These are phyloP conservation scores for Aplosporella prunicola DNA, from an alignment of 2,329 filamentous ascomycete species.

Conservation along the genomic window DNA sequence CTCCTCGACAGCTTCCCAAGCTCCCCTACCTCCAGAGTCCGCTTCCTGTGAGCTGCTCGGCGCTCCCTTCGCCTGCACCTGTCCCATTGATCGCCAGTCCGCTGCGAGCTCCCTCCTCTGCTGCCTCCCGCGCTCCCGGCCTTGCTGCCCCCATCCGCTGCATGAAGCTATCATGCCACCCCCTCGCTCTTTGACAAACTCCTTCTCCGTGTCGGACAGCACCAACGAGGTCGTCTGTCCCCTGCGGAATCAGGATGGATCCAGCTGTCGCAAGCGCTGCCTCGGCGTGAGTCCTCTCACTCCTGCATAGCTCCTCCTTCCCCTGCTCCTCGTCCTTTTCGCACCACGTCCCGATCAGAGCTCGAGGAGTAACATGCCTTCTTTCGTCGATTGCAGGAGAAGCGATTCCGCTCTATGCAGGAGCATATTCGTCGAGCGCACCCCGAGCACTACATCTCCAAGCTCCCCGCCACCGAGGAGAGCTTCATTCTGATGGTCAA, in stretches of 20 bases:
- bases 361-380: conserved; percentile 22
- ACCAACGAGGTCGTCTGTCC: conserved; percentile 97
- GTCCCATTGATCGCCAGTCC: conserved; percentile 1
- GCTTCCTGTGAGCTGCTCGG: not conserved
- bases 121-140: conserved; percentile 5
- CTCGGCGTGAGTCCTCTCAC: conserved; percentile 70
- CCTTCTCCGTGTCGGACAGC: conserved; percentile 83
- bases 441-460: conserved; percentile 93
- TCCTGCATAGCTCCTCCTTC: conserved; percentile 10
- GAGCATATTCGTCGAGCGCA: conserved; percentile 97
- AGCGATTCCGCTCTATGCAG: conserved; percentile 96
- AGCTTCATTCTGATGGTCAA: conserved; percentile 96
- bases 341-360: conserved; percentile 7
- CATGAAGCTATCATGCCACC: conserved; percentile 60
- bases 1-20: conserved; percentile 3
- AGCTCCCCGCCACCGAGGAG: conserved; percentile 95
- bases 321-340: conserved; percentile 12
- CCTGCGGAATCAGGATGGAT: conserved; percentile 89
- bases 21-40: not conserved
- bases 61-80: not conserved
- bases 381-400: conserved; percentile 55
- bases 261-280: conserved; percentile 93
- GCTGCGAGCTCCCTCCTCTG: not conserved
- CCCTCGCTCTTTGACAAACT: conserved; percentile 75
- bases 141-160: conserved; percentile 14